Evolutionary conservation across 1,284 basidiomycete genomes (phyloP).

Genomic region (Butyriboletus appendiculatus): DNA sequence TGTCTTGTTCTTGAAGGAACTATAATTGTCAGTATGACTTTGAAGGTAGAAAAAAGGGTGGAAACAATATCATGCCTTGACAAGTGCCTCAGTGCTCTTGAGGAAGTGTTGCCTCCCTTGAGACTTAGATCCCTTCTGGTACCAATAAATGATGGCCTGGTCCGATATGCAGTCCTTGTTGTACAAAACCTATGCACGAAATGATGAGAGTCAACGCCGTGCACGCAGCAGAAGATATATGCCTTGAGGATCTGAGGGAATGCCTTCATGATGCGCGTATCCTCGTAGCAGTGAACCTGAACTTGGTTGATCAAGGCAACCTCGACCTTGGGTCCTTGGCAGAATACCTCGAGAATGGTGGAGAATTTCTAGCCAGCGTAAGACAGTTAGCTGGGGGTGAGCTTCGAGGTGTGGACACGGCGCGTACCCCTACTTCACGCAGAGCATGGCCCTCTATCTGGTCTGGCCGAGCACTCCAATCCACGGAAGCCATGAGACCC

Average conservation of each 20-base stretch:
- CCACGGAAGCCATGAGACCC: constrained; percentile 83
- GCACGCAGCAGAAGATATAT: constrained; percentile 15
- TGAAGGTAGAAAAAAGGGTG: constrained; percentile 6
- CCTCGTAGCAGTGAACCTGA: constrained; percentile 94
- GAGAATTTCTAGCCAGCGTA: constrained; percentile 64
- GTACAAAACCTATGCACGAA: constrained; percentile 72
- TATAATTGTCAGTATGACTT: constrained; percentile 33
- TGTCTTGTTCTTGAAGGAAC: constrained; percentile 81
- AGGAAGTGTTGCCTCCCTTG: constrained; percentile 95
- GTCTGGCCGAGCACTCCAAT: constrained; percentile 87
- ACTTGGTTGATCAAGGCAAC: constrained; percentile 92
- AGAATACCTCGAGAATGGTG: constrained; percentile 87
- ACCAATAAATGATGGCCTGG: constrained; percentile 97
- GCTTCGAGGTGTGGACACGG: neutral
- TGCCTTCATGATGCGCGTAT: constrained; percentile 90
- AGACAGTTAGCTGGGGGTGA: constrained; percentile 1
- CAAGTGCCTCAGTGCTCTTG: constrained; percentile 83
- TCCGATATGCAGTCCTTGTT: constrained; percentile 94
- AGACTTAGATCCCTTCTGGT: constrained; percentile 93
- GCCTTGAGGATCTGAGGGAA: constrained; percentile 94
- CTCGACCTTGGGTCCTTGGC: constrained; percentile 83
- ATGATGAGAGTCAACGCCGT: neutral
- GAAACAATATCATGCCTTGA: constrained; percentile 65
- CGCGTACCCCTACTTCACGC: constrained; percentile 77
- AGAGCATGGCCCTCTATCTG: constrained; percentile 86